phyloP scores from a whole-genome alignment of 2,329 filamentous ascomycete species.

The Fusarium sp. region DNA sequence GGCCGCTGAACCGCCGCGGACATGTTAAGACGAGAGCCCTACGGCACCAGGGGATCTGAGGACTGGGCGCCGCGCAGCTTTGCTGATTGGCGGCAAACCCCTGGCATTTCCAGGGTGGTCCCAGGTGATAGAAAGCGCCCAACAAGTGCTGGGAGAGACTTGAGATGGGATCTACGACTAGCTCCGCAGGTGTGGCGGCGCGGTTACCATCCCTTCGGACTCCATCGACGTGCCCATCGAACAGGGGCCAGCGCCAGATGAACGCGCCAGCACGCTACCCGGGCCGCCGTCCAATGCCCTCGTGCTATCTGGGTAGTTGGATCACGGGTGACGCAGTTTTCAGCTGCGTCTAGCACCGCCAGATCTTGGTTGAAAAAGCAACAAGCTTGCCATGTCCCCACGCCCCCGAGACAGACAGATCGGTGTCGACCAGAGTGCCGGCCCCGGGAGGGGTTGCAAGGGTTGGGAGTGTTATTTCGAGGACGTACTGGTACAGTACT shows the following conservation, averaged over 20 bases:
- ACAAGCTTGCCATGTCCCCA: constrained; percentile 18
- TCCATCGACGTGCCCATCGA: constrained; percentile 21
- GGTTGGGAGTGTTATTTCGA: not conserved
- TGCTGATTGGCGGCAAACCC: constrained; percentile 19
- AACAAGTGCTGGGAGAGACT: constrained; percentile 17
- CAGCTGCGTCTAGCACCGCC: constrained; percentile 27
- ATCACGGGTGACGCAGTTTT: constrained; percentile 26
- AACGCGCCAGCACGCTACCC: constrained; percentile 9
- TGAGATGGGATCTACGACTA: constrained; percentile 35
- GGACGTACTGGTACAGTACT: not conserved
- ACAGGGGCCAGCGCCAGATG: constrained; percentile 7
- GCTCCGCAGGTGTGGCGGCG: constrained; percentile 27
- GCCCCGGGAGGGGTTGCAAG: not conserved
- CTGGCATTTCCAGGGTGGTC: constrained; percentile 6
- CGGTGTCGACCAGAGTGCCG: constrained; percentile 5
- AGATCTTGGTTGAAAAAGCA: constrained; percentile 25
- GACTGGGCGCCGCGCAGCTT: not conserved
- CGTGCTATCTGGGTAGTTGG: not conserved
- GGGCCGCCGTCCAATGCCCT: not conserved
- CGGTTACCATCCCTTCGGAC: constrained; percentile 39
- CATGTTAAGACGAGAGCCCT: not conserved
- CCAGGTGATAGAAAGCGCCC: constrained; percentile 6
- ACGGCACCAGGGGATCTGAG: not conserved
- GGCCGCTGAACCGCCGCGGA: not conserved
- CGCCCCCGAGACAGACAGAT: constrained; percentile 12